A percentile compares a stretch with the other conserved stretches of the same genome.
These are phyloP conservation scores for Termitomyces sp. DNA, from an alignment of 768 basidiomycete species.

Conservation along the genomic window DNA sequence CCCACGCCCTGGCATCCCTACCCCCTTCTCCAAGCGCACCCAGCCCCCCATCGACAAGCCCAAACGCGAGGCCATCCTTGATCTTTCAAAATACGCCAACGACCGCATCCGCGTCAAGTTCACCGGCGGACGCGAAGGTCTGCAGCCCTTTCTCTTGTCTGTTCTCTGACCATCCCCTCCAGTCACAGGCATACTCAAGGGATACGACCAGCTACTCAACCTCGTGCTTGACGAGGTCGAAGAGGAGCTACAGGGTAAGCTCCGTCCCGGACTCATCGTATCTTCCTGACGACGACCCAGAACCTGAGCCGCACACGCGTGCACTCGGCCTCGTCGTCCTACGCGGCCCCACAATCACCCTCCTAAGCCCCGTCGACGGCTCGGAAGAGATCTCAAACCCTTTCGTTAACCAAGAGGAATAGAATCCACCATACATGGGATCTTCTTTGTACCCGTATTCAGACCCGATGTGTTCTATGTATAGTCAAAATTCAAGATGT, in stretches of 20 bases:
- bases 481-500: too few species aligned
- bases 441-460: not conserved
- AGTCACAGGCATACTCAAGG: constrained; percentile 93
- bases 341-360: constrained; percentile 89
- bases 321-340: constrained; percentile 83
- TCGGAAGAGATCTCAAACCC: constrained; percentile 93
- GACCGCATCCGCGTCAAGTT: constrained; percentile 94
- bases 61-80: constrained; percentile 91
- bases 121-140: constrained; percentile 95
- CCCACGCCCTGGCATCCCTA: constrained; percentile 31
- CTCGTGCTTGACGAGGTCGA: constrained; percentile 95
- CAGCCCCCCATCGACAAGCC: constrained; percentile 63
- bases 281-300: constrained; percentile 24
- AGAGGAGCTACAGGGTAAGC: constrained; percentile 69
- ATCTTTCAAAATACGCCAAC: constrained; percentile 91
- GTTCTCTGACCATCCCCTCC: constrained; percentile 1
- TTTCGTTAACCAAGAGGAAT: constrained; percentile 66
- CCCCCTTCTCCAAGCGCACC: constrained; percentile 38
- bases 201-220: constrained; percentile 94
- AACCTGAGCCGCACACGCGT: constrained; percentile 59
- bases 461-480: not conserved
- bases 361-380: constrained; percentile 92
- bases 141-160: not conserved
- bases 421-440: not conserved
- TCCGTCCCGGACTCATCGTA: not conserved